Conservation (phyloP, 1,139 yeast species). For the Scheffersomyces lignicola region DNA sequence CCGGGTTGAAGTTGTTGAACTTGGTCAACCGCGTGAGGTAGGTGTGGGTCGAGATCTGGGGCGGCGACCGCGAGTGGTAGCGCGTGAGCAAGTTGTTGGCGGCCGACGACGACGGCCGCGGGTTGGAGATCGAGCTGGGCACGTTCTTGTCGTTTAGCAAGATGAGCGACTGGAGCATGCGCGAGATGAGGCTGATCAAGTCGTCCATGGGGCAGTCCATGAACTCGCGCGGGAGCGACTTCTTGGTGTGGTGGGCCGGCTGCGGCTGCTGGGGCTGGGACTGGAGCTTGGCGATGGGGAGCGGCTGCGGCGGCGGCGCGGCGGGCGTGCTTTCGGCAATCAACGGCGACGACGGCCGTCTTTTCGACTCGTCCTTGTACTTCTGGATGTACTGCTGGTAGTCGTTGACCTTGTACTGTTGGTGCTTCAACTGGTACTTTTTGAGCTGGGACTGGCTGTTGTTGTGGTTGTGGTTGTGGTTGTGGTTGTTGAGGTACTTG, state of each 20-base stretch:
- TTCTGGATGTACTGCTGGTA: constrained; percentile 3
- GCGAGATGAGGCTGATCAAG: constrained; percentile 65
- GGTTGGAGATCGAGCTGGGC: constrained; percentile 33
- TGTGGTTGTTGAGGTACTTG: constrained; percentile 21
- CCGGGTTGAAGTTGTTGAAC: constrained; percentile 82
- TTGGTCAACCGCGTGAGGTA: constrained; percentile 77
- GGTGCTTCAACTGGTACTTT: constrained; percentile 2
- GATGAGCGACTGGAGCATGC: constrained; percentile 78
- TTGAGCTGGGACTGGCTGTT: not conserved
- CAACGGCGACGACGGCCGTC: not conserved
- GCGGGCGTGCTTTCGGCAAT: constrained; percentile 4
- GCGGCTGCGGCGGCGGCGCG: constrained; percentile 1
- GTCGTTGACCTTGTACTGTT: constrained; percentile 4
- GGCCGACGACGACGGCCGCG: constrained; percentile 17
- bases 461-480: constrained; percentile 5
- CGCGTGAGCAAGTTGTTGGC: constrained; percentile 56
- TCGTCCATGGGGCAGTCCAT: constrained; percentile 70
- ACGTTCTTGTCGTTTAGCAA: constrained; percentile 62
- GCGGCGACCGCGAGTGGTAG: constrained; percentile 92
- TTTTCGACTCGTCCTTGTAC: constrained; percentile 3
- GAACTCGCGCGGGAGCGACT: constrained; percentile 54
- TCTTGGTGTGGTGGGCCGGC: constrained; percentile 4
- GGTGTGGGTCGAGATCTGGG: constrained; percentile 76
- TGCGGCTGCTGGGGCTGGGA: constrained; percentile 3
- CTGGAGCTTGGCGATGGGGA: not conserved